These are phyloP conservation scores for Lepidium africanum DNA, from an alignment of 345 rosid genomes.

Conservation along the genomic window DNA sequence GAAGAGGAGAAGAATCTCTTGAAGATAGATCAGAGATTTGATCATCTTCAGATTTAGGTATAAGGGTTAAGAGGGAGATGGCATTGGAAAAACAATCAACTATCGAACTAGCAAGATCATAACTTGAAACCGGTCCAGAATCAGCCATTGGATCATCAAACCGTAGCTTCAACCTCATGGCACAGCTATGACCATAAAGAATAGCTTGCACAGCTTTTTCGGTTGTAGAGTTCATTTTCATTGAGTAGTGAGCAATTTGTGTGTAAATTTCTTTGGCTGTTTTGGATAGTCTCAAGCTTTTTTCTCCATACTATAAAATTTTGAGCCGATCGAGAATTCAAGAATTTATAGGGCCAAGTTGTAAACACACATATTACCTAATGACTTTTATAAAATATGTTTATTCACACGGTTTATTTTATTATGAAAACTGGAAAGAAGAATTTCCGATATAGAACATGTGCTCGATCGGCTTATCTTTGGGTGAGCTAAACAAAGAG, in stretches of 20 bases:
- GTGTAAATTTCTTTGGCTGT: not conserved
- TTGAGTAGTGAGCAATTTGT: not conserved
- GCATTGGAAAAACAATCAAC: slow-evolving; percentile 12
- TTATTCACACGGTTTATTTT: not conserved
- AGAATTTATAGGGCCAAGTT: not conserved
- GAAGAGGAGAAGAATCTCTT: slow-evolving; percentile 2
- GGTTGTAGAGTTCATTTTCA: not conserved
- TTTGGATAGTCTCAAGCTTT: not conserved
- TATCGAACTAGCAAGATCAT: slow-evolving; percentile 18
- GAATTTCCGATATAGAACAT: not conserved
- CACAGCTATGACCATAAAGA: slow-evolving; percentile 20
- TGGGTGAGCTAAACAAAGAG: not conserved
- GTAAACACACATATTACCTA: not conserved
- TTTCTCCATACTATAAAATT: not conserved
- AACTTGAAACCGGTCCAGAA: not conserved
- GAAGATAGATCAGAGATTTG: slow-evolving; percentile 2
- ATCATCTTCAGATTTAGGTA: not conserved
- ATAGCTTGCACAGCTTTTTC: slow-evolving; percentile 20
- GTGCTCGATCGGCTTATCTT: not conserved
- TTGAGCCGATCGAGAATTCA: not conserved
- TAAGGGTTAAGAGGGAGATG: slow-evolving; percentile 1
- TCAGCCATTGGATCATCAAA: slow-evolving; percentile 15
- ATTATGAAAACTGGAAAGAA: not conserved
- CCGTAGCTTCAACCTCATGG: slow-evolving; percentile 12
- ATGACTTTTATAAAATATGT: not conserved